phyloP scores from a whole-genome alignment of 768 basidiomycete genomes.

The Mycena olivaceomarginata region DNA sequence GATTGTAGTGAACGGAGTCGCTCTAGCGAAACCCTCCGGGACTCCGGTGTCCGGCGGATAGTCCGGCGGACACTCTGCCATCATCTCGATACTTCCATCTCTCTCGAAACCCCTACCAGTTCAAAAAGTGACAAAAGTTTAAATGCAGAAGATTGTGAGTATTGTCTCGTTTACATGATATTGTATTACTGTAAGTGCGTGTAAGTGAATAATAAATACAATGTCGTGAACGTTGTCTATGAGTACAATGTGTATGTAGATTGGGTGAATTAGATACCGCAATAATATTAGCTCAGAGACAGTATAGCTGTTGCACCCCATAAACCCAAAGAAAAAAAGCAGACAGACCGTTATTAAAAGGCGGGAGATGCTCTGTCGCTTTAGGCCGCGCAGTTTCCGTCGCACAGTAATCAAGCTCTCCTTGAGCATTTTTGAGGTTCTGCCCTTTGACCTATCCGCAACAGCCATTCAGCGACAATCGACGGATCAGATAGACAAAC shows the following conservation, averaged over 20 bases:
- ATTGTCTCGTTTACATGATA: no score
- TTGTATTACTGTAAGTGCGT: no score
- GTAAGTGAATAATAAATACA: no score
- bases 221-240: not conserved
- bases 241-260: not conserved
- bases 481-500: not conserved
- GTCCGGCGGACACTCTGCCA: no score
- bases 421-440: constrained; percentile 22
- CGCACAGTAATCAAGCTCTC: constrained; percentile 23
- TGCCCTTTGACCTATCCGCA: constrained; percentile 37
- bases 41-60: no score
- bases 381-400: constrained; percentile 13
- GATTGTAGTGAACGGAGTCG: no score
- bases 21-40: no score
- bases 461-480: not conserved
- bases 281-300: not conserved
- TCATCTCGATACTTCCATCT: no score
- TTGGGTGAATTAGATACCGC: not conserved
- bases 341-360: not conserved
- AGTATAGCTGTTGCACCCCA: not conserved
- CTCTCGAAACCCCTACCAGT: not conserved
- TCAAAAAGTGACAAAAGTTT: not conserved
- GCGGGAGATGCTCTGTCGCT: no score
- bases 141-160: no score
- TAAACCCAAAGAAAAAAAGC: not conserved